Base-by-base conservation (phyloP, 2,329 filamentous ascomycete species). In the Fusarium tjaetaba region DNA sequence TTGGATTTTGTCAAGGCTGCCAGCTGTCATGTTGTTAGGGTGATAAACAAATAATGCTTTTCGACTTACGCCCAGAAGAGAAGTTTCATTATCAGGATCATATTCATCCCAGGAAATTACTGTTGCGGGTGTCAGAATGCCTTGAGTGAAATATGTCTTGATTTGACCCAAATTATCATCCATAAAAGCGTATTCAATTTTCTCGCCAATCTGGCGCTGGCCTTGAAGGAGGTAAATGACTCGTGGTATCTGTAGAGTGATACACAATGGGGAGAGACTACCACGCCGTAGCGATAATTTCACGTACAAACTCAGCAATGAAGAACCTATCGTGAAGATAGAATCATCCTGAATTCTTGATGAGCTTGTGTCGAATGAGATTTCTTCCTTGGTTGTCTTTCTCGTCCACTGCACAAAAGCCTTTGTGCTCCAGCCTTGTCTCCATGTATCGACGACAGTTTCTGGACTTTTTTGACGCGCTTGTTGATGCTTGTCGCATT, bases 11-110 rank as follows among this genome's bases (percentile, higher is more conserved):
- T n/a, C 7, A 20, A 22, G 0, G 38, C 45, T 9, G 61, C 57
- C 1, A 65, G 22, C 55, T 64, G 3, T 2, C 1, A 1, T 13
- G n/a, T 1, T 28, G 16, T 61, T 7, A 39, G 22, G 4, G 5
- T 0, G 16, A 15, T 7, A 5, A 18, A 16, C 1, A 2, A 1
- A 9, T 2, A 4, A 5, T 14, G 2, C 13, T 2, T 2, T 22
- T 5, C 3, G 13, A 57, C 67, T 42, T 16, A 71, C 69, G 5
- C 62, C 69, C 7, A 55, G 9, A 13, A 72, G 42, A 15, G 58
- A 43, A 3, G 22, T 55, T 8, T 62, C 57, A 2, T 45, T 28
- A 1, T 68, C 52, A n/a, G 52, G n/a, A 11, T 32, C 24, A 8
- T 48, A 18, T 7, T n/a, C 14, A 1, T n/a, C 4, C 38, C 46